Percentiles rank a stretch among this genome's conserved stretches.
phyloP scores from a whole-genome alignment of 129 eudicot species.

The Silybum marianum region DNA sequence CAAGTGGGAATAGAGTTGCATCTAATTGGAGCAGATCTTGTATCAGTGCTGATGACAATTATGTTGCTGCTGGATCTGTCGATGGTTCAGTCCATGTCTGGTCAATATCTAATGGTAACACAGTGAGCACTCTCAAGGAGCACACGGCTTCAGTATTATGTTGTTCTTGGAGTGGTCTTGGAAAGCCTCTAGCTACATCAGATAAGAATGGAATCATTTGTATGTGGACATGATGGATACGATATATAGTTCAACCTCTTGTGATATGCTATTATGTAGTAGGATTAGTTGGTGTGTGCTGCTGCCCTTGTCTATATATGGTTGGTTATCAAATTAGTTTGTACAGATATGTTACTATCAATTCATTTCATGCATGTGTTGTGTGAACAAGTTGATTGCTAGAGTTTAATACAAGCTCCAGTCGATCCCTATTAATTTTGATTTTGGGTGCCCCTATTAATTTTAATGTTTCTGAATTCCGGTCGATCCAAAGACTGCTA shows the following conservation, averaged over 20 bases:
- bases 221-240: conserved; percentile 52
- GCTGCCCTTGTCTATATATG: not conserved
- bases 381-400: conserved; percentile 9
- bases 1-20: conserved; percentile 80
- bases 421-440: not conserved
- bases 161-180: conserved; percentile 91
- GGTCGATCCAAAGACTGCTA: no score
- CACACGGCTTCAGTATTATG: conserved; percentile 69
- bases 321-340: conserved; percentile 5
- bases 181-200: conserved; percentile 83
- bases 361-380: conserved; percentile 4
- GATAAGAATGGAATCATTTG: conserved; percentile 81
- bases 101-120: conserved; percentile 60
- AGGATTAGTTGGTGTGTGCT: not conserved
- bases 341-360: conserved; percentile 20
- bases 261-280: not conserved
- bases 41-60: conserved; percentile 85
- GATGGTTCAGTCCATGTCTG: conserved; percentile 86
- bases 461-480: no score
- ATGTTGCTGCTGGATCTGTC: conserved; percentile 90
- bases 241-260: not conserved
- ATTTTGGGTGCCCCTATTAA: not conserved
- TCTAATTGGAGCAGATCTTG: conserved; percentile 98
- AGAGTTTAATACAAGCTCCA: not conserved
- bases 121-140: conserved; percentile 83